A percentile compares a stretch with the other conserved stretches of the same genome.
phyloP scores from a whole-genome alignment of 108 stramenopile species.

The Craspedostauros australis region DNA sequence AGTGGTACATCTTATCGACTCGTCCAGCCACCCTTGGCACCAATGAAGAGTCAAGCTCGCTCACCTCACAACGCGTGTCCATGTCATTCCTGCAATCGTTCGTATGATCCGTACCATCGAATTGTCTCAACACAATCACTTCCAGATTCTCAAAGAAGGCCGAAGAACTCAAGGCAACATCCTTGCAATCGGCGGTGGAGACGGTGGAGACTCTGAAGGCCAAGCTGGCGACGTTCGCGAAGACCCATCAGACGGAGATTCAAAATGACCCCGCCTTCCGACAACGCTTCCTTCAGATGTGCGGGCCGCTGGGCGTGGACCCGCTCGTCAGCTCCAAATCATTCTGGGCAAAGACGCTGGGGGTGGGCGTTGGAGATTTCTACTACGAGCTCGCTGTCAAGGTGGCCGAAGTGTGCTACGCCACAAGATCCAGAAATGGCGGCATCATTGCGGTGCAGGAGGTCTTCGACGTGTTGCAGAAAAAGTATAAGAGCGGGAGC shows the following conservation, averaged over 20 bases:
- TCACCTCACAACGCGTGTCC: too few species aligned
- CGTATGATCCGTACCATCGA: not conserved
- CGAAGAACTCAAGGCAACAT: constrained; percentile 72
- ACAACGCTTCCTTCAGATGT: constrained; percentile 93
- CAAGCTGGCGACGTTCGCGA: constrained; percentile 84
- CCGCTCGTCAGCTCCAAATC: constrained; percentile 64
- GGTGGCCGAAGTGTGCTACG: constrained; percentile 90
- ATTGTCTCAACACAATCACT: constrained; percentile 19
- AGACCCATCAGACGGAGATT: constrained; percentile 83
- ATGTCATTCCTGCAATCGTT: too few species aligned
- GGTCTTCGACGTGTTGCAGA: constrained; percentile 56
- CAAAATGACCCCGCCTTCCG: constrained; percentile 90
- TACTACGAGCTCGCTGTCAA: constrained; percentile 99
- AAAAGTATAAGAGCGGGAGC: constrained; percentile 4
- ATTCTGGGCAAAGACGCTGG: constrained; percentile 62
- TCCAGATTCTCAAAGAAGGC: too few species aligned
- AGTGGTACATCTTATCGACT: too few species aligned
- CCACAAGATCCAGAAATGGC: constrained; percentile 87
- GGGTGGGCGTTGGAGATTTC: constrained; percentile 81
- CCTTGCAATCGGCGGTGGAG: constrained; percentile 70
- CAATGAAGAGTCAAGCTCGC: constrained; percentile 6
- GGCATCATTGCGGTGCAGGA: constrained; percentile 88
- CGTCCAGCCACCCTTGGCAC: too few species aligned
- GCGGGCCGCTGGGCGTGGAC: constrained; percentile 83
- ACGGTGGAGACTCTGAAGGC: constrained; percentile 70